A percentile compares a stretch with the other conserved stretches of the same genome.
phyloP scores from a whole-genome alignment of 2,329 filamentous ascomycete species.

The Beauveria caledonica region DNA sequence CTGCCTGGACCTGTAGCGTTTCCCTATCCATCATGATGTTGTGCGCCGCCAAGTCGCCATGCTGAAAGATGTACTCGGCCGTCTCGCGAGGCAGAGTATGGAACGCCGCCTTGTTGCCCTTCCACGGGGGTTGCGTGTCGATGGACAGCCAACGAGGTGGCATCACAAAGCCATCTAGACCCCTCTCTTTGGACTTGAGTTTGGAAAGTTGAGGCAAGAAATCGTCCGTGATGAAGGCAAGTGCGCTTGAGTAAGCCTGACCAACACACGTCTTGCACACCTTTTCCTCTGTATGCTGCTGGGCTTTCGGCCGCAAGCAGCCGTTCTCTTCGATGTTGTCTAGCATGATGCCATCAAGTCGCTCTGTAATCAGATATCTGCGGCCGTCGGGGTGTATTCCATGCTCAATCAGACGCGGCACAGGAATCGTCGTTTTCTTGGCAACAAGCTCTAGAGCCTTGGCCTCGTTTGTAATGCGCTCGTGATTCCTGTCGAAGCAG shows the following conservation, averaged over 20 bases:
- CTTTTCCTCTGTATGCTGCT: background rate
- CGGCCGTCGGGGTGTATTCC: slow-evolving; percentile 11
- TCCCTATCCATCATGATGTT: slow-evolving; percentile 11
- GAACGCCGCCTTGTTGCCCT: slow-evolving; percentile 4
- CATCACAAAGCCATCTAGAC: slow-evolving; percentile 15
- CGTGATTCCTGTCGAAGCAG: slow-evolving; percentile 8
- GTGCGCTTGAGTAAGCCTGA: slow-evolving; percentile 9
- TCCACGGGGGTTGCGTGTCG: slow-evolving; percentile 5
- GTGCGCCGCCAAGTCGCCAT: slow-evolving; percentile 11
- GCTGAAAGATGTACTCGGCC: slow-evolving; percentile 13
- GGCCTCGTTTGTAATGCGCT: slow-evolving; percentile 14
- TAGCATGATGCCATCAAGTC: slow-evolving; percentile 3
- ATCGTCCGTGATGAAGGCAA: slow-evolving; percentile 6
- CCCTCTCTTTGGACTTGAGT: slow-evolving; percentile 7
- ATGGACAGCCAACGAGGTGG: slow-evolving; percentile 12
- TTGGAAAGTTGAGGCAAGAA: slow-evolving; percentile 12
- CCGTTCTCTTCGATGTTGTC: background rate
- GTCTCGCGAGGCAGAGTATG: slow-evolving; percentile 6
- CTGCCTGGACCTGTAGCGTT: slow-evolving; percentile 12
- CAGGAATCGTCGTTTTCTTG: slow-evolving; percentile 12
- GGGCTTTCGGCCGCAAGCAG: background rate
- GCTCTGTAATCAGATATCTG: slow-evolving; percentile 11
- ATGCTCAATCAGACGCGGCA: slow-evolving; percentile 10
- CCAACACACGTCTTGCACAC: slow-evolving; percentile 8
- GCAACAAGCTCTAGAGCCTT: slow-evolving; percentile 9